phyloP scores from a whole-genome alignment of 306 rosid genomes.

The Heteromeles arbutifolia region DNA sequence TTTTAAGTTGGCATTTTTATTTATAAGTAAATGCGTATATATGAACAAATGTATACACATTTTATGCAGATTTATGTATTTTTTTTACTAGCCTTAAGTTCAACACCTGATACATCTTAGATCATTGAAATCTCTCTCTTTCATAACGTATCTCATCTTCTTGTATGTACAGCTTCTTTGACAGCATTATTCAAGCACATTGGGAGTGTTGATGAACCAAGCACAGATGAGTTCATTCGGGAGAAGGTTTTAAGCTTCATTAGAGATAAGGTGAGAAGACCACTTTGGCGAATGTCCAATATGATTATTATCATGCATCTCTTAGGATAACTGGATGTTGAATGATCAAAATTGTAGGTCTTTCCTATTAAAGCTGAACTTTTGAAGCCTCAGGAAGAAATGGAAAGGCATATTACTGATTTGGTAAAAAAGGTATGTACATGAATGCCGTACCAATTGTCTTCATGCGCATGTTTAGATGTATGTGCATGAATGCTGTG shows the following conservation, averaged over 20 bases:
- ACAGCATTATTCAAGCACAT: constrained; percentile 90
- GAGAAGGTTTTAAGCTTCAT: constrained; percentile 86
- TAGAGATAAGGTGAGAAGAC: constrained; percentile 66
- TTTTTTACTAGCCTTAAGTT: not conserved
- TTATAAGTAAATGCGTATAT: not conserved
- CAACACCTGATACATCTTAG: not conserved
- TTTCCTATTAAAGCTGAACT: constrained; percentile 84
- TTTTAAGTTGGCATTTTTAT: not conserved
- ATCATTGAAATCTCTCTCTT: not conserved
- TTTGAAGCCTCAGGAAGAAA: constrained; percentile 87
- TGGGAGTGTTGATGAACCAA: constrained; percentile 73
- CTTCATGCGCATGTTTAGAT: constrained; percentile 6
- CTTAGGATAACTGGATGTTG: constrained; percentile 9
- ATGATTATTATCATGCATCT: constrained; percentile 2
- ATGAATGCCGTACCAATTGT: constrained; percentile 5
- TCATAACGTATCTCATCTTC: not conserved
- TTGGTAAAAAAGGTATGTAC: constrained; percentile 69
- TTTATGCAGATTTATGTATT: not conserved
- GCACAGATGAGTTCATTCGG: constrained; percentile 65
- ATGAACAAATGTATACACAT: not conserved
- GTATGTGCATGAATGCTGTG: constrained; percentile 27
- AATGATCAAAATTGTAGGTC: constrained; percentile 46
- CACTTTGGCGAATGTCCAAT: not conserved
- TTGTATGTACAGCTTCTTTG: constrained; percentile 75
- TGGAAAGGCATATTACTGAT: constrained; percentile 97